phyloP scores from a whole-genome alignment of 306 rosid species.

The Acmispon strigosus region DNA sequence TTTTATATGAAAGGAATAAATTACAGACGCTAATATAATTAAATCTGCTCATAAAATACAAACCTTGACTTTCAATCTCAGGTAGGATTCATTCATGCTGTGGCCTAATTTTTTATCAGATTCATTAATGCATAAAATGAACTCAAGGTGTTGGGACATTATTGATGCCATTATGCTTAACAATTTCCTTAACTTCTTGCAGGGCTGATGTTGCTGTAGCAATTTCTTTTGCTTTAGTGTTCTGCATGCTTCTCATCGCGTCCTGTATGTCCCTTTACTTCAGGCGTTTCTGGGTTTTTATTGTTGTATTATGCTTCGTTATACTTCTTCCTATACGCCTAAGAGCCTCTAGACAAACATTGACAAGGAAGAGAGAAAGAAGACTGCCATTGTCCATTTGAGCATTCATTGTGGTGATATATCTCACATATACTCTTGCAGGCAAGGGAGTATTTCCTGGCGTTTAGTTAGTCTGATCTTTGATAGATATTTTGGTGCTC shows the following conservation, averaged over 20 bases:
- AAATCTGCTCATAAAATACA: background rate
- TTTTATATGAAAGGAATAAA: background rate
- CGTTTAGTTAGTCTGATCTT: background rate
- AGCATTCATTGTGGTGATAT: background rate
- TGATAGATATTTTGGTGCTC: slow-evolving; percentile 15
- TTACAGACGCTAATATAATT: background rate
- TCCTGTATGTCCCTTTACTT: slow-evolving; percentile 30
- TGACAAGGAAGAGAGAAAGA: slow-evolving; percentile 39
- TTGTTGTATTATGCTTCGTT: slow-evolving; percentile 23
- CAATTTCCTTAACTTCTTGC: slow-evolving; percentile 20
- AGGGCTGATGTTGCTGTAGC: slow-evolving; percentile 47
- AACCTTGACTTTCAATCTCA: background rate
- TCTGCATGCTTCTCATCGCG: slow-evolving; percentile 21
- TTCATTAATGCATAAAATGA: background rate
- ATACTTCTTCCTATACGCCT: slow-evolving; percentile 27
- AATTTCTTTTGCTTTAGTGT: slow-evolving; percentile 18
- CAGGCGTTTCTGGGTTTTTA: slow-evolving; percentile 30
- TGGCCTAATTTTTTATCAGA: background rate
- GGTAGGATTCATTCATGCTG: background rate
- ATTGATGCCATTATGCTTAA: slow-evolving; percentile 5
- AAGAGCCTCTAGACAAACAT: slow-evolving; percentile 28
- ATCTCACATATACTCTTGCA: background rate
- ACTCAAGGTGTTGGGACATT: background rate
- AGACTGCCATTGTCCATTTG: slow-evolving; percentile 43
- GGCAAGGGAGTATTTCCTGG: background rate